phyloP scores from a whole-genome alignment of 1,139 yeast species.

The Suhomyces atakaporum region DNA sequence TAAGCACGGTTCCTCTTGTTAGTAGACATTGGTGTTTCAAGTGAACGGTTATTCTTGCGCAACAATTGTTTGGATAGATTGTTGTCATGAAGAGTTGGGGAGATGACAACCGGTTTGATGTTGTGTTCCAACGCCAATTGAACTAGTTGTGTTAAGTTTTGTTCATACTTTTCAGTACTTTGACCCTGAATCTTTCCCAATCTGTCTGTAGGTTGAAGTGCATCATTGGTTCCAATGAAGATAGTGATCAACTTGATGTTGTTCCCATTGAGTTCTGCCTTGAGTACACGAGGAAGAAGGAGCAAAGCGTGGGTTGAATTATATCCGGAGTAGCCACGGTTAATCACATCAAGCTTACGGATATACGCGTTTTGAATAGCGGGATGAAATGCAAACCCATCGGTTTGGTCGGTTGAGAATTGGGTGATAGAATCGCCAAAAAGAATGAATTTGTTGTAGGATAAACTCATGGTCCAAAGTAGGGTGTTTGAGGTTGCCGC shows the following conservation, averaged over 20 bases:
- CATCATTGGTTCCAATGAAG: conserved; percentile 81
- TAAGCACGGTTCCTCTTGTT: conserved; percentile 43
- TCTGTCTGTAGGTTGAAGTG: conserved; percentile 28
- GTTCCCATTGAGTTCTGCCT: conserved; percentile 38
- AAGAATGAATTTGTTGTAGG: conserved; percentile 50
- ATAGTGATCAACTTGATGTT: conserved; percentile 49
- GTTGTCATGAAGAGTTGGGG: conserved; percentile 62
- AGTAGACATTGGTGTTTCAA: conserved; percentile 21
- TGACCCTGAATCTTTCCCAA: conserved; percentile 53
- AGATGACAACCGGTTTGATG: conserved; percentile 56
- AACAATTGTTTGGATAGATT: conserved; percentile 11
- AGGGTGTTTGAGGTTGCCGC: too few relatives aligned
- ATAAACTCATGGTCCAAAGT: conserved; percentile 11
- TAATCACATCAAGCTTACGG: conserved; percentile 56
- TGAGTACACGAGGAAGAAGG: conserved; percentile 50
- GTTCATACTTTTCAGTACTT: conserved; percentile 46
- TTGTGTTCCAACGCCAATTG: conserved; percentile 35
- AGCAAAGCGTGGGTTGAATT: conserved; percentile 52
- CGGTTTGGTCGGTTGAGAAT: conserved; percentile 38
- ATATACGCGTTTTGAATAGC: conserved; percentile 50
- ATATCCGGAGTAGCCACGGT: conserved; percentile 66
- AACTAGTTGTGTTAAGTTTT: conserved; percentile 49
- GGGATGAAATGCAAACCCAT: conserved; percentile 53
- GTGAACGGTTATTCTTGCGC: conserved; percentile 10
- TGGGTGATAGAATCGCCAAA: conserved; percentile 77